Evolutionary conservation across 2,329 filamentous ascomycete genomes (phyloP), one percentile per base, ranked within the genome.

Genomic region (Penicillium sp.): DNA sequence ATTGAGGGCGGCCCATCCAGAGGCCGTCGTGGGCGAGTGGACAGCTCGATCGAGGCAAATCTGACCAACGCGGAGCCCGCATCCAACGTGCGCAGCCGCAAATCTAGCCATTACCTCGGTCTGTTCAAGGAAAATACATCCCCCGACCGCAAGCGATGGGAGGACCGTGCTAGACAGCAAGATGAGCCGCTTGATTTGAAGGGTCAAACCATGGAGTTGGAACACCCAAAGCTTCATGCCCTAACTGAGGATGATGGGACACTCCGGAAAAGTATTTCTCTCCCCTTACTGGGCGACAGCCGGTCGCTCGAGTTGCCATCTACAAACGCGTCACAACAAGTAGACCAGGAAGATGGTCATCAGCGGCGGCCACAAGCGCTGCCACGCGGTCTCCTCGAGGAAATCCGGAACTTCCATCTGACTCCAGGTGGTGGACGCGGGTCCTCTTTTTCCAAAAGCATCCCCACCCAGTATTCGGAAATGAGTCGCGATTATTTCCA

Each of bases 71-170:
- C 77, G 4, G 83, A 86, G 61, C 76, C 74, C 29, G 70, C 74
- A 26, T 73, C 77, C 24, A 77, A 82, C 60, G 80, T 81, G 42
- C 78, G 84, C 54, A 86, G 83, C 66, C 78, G 84, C 51, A 87
- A 87, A 69, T 82, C 84, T 39, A 85, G 83, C 63, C 84, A 86
- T 63, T 85, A 84, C 61, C 71, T 87, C 48, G 82, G 84, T 12
- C 71, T 87, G 6, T 87, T 86, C 71, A 84, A 84, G 62, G 82
- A 85, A 56, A 84, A 83, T 53, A 82, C 74, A 6, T 77, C 77
- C 23, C 77, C 80, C 29, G 79, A 81, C 56, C 74, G 78, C 50
- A 80, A 79, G 62, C 73, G 76, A 65, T 67, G 76, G 58, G 76
- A 81, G 53, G 74, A 75, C 51, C 74, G 76, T 49, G 61, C 64